Conservation (phyloP, 2,329 filamentous ascomycete genomes). For the Lachnellula willkommii region DNA sequence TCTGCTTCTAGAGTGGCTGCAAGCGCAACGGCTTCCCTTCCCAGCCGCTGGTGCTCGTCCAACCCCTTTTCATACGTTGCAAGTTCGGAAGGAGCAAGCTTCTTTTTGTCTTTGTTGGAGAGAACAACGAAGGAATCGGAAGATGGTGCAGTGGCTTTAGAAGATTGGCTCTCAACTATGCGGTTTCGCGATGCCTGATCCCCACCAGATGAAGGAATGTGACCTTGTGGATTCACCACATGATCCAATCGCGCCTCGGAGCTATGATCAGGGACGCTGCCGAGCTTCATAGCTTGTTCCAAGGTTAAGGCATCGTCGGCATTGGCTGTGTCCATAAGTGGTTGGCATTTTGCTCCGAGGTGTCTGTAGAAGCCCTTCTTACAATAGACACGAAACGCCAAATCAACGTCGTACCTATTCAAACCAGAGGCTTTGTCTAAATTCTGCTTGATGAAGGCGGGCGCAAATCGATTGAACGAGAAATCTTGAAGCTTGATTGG, state of each 20-base stretch:
- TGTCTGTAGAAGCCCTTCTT: slow-evolving; percentile 1
- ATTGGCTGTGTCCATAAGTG: background rate
- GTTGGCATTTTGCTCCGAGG: background rate
- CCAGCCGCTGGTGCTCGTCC: background rate
- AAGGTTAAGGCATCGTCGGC: background rate
- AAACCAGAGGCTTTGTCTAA: background rate
- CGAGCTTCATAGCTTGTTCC: slow-evolving; percentile 1
- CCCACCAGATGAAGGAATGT: background rate
- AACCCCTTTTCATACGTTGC: background rate
- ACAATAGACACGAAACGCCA: slow-evolving; percentile 5
- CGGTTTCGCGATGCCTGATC: background rate
- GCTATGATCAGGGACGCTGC: background rate
- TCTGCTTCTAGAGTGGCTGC: background rate
- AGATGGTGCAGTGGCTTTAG: background rate
- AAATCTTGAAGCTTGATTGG: slow-evolving; percentile 9
- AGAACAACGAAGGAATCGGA: background rate
- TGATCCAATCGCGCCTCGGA: background rate
- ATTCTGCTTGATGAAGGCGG: slow-evolving; percentile 3
- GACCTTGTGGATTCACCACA: background rate
- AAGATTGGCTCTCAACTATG: background rate
- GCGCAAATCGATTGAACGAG: slow-evolving; percentile 5
- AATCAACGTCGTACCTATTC: background rate
- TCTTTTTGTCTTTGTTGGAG: background rate
- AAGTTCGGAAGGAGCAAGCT: background rate
- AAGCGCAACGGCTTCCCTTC: background rate